phyloP scores from a whole-genome alignment of 2,329 filamentous ascomycete genomes.

The Xylariales sp. region DNA sequence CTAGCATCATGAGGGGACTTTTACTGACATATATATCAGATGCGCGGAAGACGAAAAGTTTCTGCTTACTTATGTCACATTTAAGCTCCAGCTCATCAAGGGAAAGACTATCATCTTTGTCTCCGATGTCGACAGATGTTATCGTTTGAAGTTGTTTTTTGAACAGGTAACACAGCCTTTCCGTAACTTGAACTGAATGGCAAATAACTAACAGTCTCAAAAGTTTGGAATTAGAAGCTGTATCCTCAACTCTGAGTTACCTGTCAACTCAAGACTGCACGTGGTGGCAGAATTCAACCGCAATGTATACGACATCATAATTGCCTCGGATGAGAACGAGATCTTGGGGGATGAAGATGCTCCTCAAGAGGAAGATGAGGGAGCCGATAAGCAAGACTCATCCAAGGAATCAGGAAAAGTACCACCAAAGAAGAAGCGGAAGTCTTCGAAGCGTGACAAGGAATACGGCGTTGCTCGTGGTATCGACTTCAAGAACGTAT shows the following conservation, averaged over 20 bases:
- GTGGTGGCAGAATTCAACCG: conserved; percentile 97
- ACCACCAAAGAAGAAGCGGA: conserved; percentile 57
- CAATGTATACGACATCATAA: conserved; percentile 95
- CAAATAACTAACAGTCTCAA: neutral
- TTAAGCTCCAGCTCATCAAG: conserved; percentile 90
- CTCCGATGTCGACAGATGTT: conserved; percentile 53
- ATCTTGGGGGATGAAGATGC: conserved; percentile 56
- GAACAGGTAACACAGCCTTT: conserved; percentile 46
- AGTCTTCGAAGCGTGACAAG: conserved; percentile 63
- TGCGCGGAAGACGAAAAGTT: conserved; percentile 94
- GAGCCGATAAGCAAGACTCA: conserved; percentile 40
- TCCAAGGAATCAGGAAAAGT: conserved; percentile 21
- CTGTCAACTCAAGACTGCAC: conserved; percentile 87
- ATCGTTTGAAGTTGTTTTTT: conserved; percentile 88
- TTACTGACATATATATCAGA: no score
- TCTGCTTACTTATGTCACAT: conserved; percentile 85
- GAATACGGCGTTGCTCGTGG: conserved; percentile 95
- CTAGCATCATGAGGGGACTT: no score
- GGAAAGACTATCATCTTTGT: conserved; percentile 85
- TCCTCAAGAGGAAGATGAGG: conserved; percentile 27
- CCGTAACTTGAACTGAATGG: neutral
- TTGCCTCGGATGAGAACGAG: conserved; percentile 89
- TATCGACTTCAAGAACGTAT: conserved; percentile 95
- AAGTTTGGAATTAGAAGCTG: conserved; percentile 91
- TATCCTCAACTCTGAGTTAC: conserved; percentile 90